Percentiles rank a stretch among this genome's conserved stretches.
These are phyloP conservation scores for Hypoxylon sp. DNA, from an alignment of 2,329 filamentous ascomycete genomes.

Conservation along the genomic window DNA sequence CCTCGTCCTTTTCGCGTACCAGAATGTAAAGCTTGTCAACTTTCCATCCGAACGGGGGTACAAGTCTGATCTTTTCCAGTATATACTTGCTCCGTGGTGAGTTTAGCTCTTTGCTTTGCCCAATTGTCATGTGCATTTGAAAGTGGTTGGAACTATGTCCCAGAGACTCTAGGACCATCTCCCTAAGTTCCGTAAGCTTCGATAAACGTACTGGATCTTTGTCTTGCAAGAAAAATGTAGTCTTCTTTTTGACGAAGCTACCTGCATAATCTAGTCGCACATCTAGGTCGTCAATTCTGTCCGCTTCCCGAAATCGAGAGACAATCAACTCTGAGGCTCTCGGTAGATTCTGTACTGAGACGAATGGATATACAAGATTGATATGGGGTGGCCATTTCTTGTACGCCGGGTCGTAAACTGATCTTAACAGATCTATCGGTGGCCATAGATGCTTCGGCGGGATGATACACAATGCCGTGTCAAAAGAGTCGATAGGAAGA, in stretches of 20 bases:
- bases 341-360: conserved; percentile 61
- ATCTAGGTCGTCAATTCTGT: conserved; percentile 28
- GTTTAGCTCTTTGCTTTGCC: conserved; percentile 65
- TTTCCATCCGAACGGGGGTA: conserved; percentile 64
- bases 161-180: conserved; percentile 55
- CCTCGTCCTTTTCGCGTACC: conserved; percentile 58
- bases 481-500: conserved; percentile 57
- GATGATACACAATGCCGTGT: conserved; percentile 73
- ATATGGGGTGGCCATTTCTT: conserved; percentile 75
- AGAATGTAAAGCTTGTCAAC: conserved; percentile 65
- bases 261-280: conserved; percentile 59
- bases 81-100: conserved; percentile 64
- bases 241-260: conserved; percentile 63
- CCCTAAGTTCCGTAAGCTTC: conserved; percentile 54
- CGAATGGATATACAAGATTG: conserved; percentile 76
- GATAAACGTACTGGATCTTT: conserved; percentile 38
- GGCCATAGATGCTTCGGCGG: conserved; percentile 64
- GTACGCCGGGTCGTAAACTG: conserved; percentile 72
- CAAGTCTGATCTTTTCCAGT: conserved; percentile 63
- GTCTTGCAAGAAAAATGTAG: conserved; percentile 63
- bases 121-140: conserved; percentile 70
- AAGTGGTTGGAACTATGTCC: conserved; percentile 47
- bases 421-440: conserved; percentile 67
- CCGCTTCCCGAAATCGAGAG: conserved; percentile 50
- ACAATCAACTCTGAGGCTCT: conserved; percentile 59